Conservation (phyloP, 2,329 filamentous ascomycete genomes). For the Paraphaeosphaeria minitans region DNA sequence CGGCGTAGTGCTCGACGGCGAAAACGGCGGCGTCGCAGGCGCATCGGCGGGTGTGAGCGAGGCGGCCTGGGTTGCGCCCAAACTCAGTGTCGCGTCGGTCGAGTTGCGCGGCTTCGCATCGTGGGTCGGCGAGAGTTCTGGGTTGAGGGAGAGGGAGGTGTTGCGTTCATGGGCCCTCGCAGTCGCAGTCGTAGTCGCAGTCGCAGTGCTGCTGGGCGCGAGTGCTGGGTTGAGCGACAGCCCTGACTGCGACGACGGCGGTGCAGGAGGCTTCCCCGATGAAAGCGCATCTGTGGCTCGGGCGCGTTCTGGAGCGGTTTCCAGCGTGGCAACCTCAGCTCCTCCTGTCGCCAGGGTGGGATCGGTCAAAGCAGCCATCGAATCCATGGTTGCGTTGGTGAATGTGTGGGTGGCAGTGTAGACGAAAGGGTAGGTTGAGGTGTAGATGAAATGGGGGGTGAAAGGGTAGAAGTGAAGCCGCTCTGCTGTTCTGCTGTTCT, state of each 20-base stretch:
- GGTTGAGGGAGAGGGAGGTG: conserved; percentile 10
- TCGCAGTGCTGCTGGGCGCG: not conserved
- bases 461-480: not conserved
- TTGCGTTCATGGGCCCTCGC: not conserved
- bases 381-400: conserved; percentile 11
- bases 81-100: conserved; percentile 3
- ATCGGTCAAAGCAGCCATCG: conserved; percentile 18
- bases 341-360: conserved; percentile 22
- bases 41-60: conserved; percentile 9
- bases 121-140: not conserved
- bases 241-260: conserved; percentile 31
- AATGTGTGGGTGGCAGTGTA: too few relatives aligned
- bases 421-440: too few relatives aligned
- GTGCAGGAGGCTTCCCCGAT: conserved; percentile 26
- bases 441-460: too few relatives aligned
- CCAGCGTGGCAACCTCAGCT: conserved; percentile 12
- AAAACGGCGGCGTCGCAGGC: conserved; percentile 36
- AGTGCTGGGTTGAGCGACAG: conserved; percentile 10
- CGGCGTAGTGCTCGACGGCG: conserved; percentile 39
- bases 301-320: conserved; percentile 16
- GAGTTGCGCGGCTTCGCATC: conserved; percentile 8
- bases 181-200: too few relatives aligned
- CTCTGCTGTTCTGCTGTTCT: too few relatives aligned
- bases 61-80: not conserved
- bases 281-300: conserved; percentile 7